Conservation (phyloP, 2,329 filamentous ascomycete species). For the Phialophora macrospora region DNA sequence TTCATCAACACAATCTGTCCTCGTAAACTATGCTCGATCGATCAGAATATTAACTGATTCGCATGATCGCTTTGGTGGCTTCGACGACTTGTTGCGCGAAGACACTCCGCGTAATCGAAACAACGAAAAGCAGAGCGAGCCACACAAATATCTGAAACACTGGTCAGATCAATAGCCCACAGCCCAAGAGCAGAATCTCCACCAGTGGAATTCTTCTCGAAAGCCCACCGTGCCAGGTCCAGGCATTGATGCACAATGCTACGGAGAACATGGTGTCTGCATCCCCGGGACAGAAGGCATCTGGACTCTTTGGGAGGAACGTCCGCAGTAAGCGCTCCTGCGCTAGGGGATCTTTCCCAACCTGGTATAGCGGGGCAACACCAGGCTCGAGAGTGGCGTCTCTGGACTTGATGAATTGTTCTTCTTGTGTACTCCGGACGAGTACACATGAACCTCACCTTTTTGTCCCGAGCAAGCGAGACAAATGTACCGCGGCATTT, state of each 20-base stretch:
- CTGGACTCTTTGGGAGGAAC: not conserved
- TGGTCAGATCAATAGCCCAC: not conserved
- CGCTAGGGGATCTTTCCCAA: conserved; percentile 26
- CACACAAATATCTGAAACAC: conserved; percentile 12
- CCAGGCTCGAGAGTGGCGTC: conserved; percentile 6
- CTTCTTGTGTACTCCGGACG: not conserved
- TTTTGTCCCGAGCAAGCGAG: not conserved
- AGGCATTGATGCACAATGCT: conserved; percentile 6
- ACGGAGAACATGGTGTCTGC: conserved; percentile 8
- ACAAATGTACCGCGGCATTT: not conserved
- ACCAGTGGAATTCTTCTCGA: conserved; percentile 10
- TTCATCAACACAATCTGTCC: not conserved
- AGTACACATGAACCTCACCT: not conserved
- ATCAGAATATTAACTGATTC: not conserved
- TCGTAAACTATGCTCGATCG: not conserved
- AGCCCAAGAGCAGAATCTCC: not conserved
- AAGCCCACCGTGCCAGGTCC: not conserved
- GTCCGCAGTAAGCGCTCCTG: conserved; percentile 20
- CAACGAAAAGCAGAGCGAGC: not conserved
- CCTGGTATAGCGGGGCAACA: conserved; percentile 7
- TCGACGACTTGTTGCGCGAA: not conserved
- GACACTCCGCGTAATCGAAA: not conserved
- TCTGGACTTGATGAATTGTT: not conserved
- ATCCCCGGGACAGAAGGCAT: conserved; percentile 2
- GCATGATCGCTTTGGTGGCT: not conserved